Conservation (phyloP, 1,284 basidiomycete genomes). For the Rhodotorula sp. region DNA sequence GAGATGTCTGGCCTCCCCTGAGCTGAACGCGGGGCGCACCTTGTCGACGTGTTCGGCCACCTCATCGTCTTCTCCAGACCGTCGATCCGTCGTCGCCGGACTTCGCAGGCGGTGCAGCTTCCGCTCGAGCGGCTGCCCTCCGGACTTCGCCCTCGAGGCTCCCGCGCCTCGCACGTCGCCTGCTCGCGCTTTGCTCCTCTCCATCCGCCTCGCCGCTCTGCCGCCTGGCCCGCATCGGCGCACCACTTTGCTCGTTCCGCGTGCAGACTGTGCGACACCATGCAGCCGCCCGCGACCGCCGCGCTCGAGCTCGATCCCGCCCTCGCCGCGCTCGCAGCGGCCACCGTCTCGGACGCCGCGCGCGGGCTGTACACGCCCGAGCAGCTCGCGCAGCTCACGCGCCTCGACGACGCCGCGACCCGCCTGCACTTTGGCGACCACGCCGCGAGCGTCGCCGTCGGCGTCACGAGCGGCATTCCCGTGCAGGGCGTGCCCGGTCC, state of each 20-base stretch:
- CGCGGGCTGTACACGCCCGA: background rate
- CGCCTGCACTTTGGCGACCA: background rate
- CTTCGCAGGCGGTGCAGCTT: too few species aligned
- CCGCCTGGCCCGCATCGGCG: background rate
- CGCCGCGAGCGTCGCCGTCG: background rate
- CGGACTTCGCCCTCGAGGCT: too few species aligned
- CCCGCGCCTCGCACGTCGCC: too few species aligned
- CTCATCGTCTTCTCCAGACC: too few species aligned
- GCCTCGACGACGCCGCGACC: background rate
- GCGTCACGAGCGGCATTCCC: background rate
- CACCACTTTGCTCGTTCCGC: background rate
- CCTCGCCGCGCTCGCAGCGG: background rate
- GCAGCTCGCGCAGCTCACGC: background rate
- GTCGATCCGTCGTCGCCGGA: too few species aligned
- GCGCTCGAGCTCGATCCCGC: slow-evolving; percentile 6
- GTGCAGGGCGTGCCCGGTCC: background rate
- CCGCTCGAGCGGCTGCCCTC: too few species aligned
- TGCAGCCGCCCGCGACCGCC: background rate
- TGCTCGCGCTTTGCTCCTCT: too few species aligned
- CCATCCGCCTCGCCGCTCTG: too few species aligned
- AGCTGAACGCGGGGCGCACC: too few species aligned
- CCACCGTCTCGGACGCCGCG: background rate
- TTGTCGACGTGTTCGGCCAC: too few species aligned
- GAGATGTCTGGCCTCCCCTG: too few species aligned
- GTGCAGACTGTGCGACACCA: background rate